A percentile compares a stretch with the other conserved stretches of the same genome.
Evolutionary conservation across 768 basidiomycete species (phyloP).

Genomic region (Lactarius vividus): DNA sequence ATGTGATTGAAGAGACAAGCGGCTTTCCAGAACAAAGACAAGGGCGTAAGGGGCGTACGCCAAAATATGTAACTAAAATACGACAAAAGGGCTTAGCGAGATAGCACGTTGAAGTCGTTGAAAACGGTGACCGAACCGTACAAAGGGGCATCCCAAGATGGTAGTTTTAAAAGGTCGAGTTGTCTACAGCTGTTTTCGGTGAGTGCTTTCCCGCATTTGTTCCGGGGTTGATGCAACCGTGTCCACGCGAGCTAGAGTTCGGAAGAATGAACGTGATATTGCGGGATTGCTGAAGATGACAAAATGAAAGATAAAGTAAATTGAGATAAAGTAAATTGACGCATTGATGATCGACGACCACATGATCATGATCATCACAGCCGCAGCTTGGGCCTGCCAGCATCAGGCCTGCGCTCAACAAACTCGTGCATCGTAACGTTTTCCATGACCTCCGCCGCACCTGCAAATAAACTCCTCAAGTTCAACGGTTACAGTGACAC

Average conservation of each 20-base stretch:
- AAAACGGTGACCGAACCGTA: background rate
- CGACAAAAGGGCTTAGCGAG: slow-evolving; percentile 1
- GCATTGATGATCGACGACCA: background rate
- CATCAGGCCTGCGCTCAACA: background rate
- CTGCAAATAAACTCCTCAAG: slow-evolving; percentile 12
- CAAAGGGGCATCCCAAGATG: slow-evolving; percentile 21
- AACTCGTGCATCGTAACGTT: background rate
- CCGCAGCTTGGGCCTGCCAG: background rate
- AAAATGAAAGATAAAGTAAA: background rate
- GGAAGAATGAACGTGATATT: background rate
- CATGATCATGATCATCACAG: slow-evolving; percentile 8
- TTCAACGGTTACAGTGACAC: background rate
- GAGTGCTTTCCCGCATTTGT: background rate
- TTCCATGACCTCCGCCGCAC: slow-evolving; percentile 10
- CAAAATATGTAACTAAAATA: background rate
- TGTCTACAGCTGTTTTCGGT: background rate
- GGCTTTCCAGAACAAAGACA: slow-evolving; percentile 24
- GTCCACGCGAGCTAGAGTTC: background rate
- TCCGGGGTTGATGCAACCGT: background rate
- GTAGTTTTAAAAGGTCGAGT: slow-evolving; percentile 13
- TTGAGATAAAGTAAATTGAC: too few species aligned
- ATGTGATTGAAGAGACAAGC: slow-evolving; percentile 11
- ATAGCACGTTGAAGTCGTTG: background rate
- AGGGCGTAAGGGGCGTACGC: slow-evolving; percentile 1
- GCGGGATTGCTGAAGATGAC: background rate